Conservation (phyloP, 441 rosid genomes). For the Adansonia gregorii region DNA sequence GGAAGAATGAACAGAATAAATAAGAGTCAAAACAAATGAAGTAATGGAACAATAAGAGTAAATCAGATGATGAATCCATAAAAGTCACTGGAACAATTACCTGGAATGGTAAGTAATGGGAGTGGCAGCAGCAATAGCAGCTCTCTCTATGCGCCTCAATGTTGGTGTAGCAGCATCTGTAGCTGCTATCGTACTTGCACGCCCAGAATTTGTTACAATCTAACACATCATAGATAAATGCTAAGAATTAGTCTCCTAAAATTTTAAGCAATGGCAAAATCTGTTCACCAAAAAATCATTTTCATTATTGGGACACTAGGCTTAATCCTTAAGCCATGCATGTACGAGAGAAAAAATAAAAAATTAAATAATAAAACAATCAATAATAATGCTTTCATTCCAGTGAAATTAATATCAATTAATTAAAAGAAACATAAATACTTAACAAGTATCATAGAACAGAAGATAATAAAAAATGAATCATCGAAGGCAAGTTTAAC, state of each 20-base stretch:
- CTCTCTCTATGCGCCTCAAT: constrained; percentile 94
- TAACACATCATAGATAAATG: constrained; percentile 43
- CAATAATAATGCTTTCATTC: constrained; percentile 2
- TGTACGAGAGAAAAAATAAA: background rate
- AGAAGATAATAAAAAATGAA: background rate
- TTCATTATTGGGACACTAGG: background rate
- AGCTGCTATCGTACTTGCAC: constrained; percentile 91
- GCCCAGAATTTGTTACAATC: constrained; percentile 97
- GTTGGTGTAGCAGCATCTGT: constrained; percentile 99
- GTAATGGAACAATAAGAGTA: background rate
- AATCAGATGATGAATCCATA: background rate
- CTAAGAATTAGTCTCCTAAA: constrained; percentile 1
- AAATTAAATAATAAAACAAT: constrained; percentile 1
- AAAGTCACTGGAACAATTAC: constrained; percentile 32
- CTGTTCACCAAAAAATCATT: constrained; percentile 9
- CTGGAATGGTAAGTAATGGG: constrained; percentile 92
- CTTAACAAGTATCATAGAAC: background rate
- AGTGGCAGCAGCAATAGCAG: constrained; percentile 97
- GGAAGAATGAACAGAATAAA: background rate
- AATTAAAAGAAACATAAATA: constrained; percentile 1
- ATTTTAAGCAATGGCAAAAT: constrained; percentile 5
- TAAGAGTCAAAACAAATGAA: constrained; percentile 3
- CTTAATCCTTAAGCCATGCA: background rate
- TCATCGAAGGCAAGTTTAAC: constrained; percentile 1
- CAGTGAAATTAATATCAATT: background rate